Evolutionary conservation across 129 eudicot species (phyloP), one percentile per base, ranked within the genome.

Genomic region (Chrysanthemum makinoi): DNA sequence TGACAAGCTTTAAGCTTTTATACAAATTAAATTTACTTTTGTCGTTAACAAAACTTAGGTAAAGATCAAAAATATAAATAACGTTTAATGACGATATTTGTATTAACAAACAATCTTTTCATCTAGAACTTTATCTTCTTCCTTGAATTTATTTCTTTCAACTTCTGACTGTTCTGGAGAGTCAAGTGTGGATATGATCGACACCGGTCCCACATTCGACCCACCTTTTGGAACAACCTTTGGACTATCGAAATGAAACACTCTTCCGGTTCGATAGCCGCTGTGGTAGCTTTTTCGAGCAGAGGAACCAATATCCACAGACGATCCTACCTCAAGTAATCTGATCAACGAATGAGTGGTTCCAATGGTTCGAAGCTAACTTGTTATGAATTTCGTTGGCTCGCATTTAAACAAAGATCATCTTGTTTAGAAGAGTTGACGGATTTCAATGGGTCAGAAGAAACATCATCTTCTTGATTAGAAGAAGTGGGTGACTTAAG

Each of bases 161-260:
- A n/a, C n/a, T n/a, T n/a, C n/a, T 49, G 72, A 39, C 73, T 58
- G 81, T 54, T 87, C 90, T 30, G 95, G 92, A 16, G 98, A 89
- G 82, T 89, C 96, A 11, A 93, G 95, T 64, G 96, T 87, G 12
- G 96, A 93, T 64, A 92, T 69, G 62, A 89, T 76, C 19, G 98
- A 93, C 48, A 93, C 85, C 98, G 8, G 98, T 93, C 43, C 96
- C 98, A 83, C 87, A 83, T 55, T 93, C 96, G 98, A 92, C 56
- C 88, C 86, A 67, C 81, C 84, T 26, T 68, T 54, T 62, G 66
- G 78, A 68, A 73, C 78, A 68, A 60, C 70, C 70, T 39, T 49
- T 47, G 85, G 57, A 33, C 76, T 80, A 67, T 70, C 71, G 83
- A 17, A 44, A 58, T 79, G 43, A 75, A 72, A 63, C 49, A 68